Conservation (phyloP, 495 filamentous ascomycete genomes). For the Lophium mytilinum region DNA sequence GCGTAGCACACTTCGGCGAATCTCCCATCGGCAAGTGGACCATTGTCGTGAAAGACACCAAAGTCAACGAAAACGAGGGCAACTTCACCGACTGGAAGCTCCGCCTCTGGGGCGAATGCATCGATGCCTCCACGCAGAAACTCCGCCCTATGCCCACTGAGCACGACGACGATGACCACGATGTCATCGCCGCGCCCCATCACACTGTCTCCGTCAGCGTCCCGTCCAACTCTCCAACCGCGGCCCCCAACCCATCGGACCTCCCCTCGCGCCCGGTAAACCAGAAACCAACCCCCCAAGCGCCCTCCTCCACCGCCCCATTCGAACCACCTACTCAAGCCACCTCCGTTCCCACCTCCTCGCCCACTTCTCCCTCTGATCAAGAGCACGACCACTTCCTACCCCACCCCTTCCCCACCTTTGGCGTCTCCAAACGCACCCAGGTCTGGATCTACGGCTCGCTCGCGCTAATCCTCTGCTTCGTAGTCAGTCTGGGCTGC, state of each 20-base stretch:
- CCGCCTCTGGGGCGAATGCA: slow-evolving; percentile 84
- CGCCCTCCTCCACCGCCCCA: slow-evolving; percentile 24
- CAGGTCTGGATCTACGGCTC: slow-evolving; percentile 94
- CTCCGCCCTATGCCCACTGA: slow-evolving; percentile 77
- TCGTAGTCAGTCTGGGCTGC: slow-evolving; percentile 68
- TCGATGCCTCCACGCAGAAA: slow-evolving; percentile 60
- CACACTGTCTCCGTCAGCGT: slow-evolving; percentile 45
- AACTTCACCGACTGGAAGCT: slow-evolving; percentile 88
- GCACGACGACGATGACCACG: slow-evolving; percentile 75
- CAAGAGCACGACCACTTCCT: slow-evolving; percentile 46
- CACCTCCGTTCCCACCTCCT: slow-evolving; percentile 33
- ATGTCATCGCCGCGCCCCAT: slow-evolving; percentile 44
- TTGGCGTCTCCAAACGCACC: slow-evolving; percentile 81
- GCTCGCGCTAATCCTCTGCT: slow-evolving; percentile 71
- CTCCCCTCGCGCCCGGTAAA: slow-evolving; percentile 72
- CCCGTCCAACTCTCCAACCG: slow-evolving; percentile 38
- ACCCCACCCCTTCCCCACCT: slow-evolving; percentile 88
- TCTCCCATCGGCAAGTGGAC: slow-evolving; percentile 82
- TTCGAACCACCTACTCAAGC: slow-evolving; percentile 23
- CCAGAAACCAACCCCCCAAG: slow-evolving; percentile 42
- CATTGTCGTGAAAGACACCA: slow-evolving; percentile 78
- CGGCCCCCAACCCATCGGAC: slow-evolving; percentile 53
- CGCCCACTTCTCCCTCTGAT: slow-evolving; percentile 19
- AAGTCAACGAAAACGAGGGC: slow-evolving; percentile 66
- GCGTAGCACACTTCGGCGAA: slow-evolving; percentile 94